A percentile compares a stretch with the other conserved stretches of the same genome.
Evolutionary conservation across 2,329 filamentous ascomycete species (phyloP).

Genomic region (Colletotrichum cereale): DNA sequence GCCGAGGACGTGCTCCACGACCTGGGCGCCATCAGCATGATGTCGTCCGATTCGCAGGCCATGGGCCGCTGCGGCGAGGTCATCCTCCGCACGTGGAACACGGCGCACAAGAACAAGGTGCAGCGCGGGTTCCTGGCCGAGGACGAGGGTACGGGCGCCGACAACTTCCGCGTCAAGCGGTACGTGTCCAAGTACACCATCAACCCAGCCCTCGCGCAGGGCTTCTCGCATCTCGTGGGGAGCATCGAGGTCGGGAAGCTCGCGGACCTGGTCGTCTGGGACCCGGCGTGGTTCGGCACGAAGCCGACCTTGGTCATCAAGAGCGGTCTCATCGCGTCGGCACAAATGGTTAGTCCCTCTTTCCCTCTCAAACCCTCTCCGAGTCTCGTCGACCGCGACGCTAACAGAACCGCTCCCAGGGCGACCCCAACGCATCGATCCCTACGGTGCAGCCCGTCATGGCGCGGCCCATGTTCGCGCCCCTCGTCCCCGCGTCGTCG

Average conservation of each 20-base stretch:
- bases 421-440: constrained; percentile 85
- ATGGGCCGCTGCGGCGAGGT: constrained; percentile 98
- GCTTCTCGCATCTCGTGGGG: constrained; percentile 88
- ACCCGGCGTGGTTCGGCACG: constrained; percentile 84
- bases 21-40: constrained; percentile 96
- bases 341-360: constrained; percentile 78
- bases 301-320: constrained; percentile 88
- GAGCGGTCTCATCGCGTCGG: constrained; percentile 85
- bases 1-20: constrained; percentile 97
- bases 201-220: constrained; percentile 92
- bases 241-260: constrained; percentile 91
- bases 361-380: constrained; percentile 5
- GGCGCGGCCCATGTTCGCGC: constrained; percentile 87
- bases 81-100: constrained; percentile 94
- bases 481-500: constrained; percentile 77
- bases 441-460: constrained; percentile 89
- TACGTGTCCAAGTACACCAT: constrained; percentile 98
- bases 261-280: constrained; percentile 91
- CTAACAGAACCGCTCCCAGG: constrained; percentile 58
- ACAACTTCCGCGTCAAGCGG: constrained; percentile 92
- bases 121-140: constrained; percentile 83
- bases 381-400: not conserved
- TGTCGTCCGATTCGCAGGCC: constrained; percentile 94
- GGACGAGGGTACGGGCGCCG: constrained; percentile 82
- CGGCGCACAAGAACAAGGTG: constrained; percentile 94